Evolutionary conservation across 2,329 filamentous ascomycete genomes (phyloP).

Genomic region (Fusarium pseudograminearum): DNA sequence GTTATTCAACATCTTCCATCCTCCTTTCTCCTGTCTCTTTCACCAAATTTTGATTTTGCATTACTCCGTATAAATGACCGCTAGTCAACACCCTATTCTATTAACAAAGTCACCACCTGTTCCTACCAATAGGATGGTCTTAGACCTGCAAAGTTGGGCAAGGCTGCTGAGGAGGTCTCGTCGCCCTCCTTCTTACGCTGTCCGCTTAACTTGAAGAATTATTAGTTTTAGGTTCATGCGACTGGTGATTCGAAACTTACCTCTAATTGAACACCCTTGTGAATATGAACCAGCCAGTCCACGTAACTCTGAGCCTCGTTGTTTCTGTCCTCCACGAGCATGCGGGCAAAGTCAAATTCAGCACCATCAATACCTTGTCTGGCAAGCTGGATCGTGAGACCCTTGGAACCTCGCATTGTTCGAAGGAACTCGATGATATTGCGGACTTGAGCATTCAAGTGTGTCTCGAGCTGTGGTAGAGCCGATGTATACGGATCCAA

Average conservation of each 20-base stretch:
- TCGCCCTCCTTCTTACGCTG: conserved; percentile 77
- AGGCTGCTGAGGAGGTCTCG: conserved; percentile 57
- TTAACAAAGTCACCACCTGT: conserved; percentile 22
- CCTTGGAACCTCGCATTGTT: conserved; percentile 84
- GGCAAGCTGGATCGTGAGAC: conserved; percentile 88
- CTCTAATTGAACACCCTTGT: conserved; percentile 93
- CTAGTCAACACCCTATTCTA: conserved; percentile 30
- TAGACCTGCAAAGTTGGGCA: conserved; percentile 69
- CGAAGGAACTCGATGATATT: conserved; percentile 92
- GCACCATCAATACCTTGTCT: conserved; percentile 93
- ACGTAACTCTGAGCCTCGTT: conserved; percentile 98
- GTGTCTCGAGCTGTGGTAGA: conserved; percentile 87
- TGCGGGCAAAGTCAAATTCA: conserved; percentile 94
- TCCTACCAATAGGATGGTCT: conserved; percentile 70
- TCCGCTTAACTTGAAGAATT: conserved; percentile 68
- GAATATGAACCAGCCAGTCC: conserved; percentile 96
- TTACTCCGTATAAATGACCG: conserved; percentile 28
- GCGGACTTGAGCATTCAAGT: conserved; percentile 92
- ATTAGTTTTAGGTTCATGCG: conserved; percentile 18
- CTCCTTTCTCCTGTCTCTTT: conserved; percentile 10
- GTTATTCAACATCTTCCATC: conserved; percentile 39
- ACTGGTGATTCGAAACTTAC: conserved; percentile 57
- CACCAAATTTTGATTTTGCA: conserved; percentile 31
- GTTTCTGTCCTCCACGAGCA: conserved; percentile 94
- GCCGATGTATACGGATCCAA: conserved; percentile 85